A percentile compares a stretch with the other conserved stretches of the same genome.
phyloP scores from a whole-genome alignment of 768 basidiomycete genomes.

The Cyclocybe cylindracea region DNA sequence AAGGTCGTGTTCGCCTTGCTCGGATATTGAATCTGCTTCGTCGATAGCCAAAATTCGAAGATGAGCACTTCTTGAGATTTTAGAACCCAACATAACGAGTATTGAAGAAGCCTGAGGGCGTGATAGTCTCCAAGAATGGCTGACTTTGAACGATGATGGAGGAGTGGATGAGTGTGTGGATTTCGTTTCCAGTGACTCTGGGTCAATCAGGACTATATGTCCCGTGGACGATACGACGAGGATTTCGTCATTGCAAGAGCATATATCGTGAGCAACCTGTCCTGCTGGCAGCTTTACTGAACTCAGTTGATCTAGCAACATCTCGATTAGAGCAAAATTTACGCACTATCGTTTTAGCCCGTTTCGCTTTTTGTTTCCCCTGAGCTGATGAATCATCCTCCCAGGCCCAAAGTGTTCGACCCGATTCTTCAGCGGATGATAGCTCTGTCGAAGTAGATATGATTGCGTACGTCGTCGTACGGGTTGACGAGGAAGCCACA shows the following conservation, averaged over 20 bases:
- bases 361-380: constrained; percentile 19
- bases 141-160: constrained; percentile 10
- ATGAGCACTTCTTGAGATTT: constrained; percentile 19
- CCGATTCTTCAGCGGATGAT: constrained; percentile 32
- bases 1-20: constrained; percentile 28
- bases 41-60: constrained; percentile 34
- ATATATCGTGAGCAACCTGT: constrained; percentile 22
- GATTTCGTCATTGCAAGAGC: constrained; percentile 24
- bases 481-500: constrained; percentile 30
- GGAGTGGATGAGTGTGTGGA: constrained; percentile 9
- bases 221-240: constrained; percentile 22
- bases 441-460: constrained; percentile 51
- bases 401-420: constrained; percentile 64
- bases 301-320: neutral
- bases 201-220: constrained; percentile 21
- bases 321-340: neutral
- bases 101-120: constrained; percentile 12
- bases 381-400: constrained; percentile 43
- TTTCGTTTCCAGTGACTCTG: constrained; percentile 24
- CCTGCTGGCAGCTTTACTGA: constrained; percentile 18
- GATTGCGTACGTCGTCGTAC: constrained; percentile 54
- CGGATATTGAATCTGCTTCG: constrained; percentile 29
- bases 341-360: constrained; percentile 42
- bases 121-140: constrained; percentile 20
- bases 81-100: constrained; percentile 18